Base-by-base conservation (phyloP, 345 rosid species). In the Gossypium mustelinum region DNA sequence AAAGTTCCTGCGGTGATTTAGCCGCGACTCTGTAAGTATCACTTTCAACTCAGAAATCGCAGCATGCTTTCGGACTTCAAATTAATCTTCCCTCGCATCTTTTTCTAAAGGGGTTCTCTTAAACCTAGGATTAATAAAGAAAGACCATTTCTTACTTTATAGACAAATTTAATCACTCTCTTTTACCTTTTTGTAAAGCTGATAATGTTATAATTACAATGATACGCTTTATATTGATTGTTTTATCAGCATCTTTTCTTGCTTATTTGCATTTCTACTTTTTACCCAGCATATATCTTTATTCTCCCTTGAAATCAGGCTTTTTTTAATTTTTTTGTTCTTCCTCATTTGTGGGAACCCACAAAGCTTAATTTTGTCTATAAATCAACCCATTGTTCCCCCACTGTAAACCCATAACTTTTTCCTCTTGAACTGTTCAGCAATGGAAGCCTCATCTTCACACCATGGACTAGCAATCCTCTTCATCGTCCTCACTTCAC, bases 231-330 rank as follows among this genome's bases (percentile, higher is more conserved):
- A 34, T 34, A 34, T 63, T 39, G 7, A 63, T n/a, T 63, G 55
- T 82, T 7, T 34, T 34, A 62, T 62, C 70, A 18, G 54, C 54
- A 66, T 66, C 52, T 66, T 66, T 51, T 50, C 16, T 25, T 16
- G 41, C 73, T 58, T 47, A 11, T 34, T 34, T 45, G 72, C 17
- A 20, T 18, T 67, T 45, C 9, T 68, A 47, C 41, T 2, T 22
- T 17, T 16, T 43, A 47, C 20, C 34, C 50, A 39, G 4, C 29
- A 22, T 11, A 2, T 1, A 10, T 10, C 24, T 57, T 22, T 57
- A 20, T 20, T 64, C 51, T 27, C 51, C 72, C 73, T 29, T 27
- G 11, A 70, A 11, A 29, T 70, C 62, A 70, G 73, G 50, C 47
- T 70, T 55, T 52, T 11, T 5, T 34, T 0, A 34, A 34, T 34